These are phyloP conservation scores for Parasitella parasitica DNA, from an alignment of 371 early-diverging fungal genomes.

Conservation along the genomic window DNA sequence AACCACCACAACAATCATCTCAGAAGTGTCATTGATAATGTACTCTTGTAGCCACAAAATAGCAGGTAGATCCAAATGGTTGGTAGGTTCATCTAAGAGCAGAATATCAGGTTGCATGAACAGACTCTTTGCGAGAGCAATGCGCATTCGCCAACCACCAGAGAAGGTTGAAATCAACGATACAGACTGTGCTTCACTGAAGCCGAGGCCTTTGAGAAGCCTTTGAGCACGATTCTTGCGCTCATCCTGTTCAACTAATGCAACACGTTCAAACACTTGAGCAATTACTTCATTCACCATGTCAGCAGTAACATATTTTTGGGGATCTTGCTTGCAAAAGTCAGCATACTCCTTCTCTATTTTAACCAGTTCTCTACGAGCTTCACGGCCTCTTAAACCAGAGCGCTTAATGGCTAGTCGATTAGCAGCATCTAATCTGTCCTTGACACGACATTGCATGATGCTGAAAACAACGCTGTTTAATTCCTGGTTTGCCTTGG, in stretches of 20 bases:
- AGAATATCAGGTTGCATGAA: slow-evolving; percentile 77
- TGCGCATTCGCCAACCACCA: slow-evolving; percentile 92
- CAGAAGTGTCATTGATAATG: slow-evolving; percentile 50
- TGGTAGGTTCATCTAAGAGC: slow-evolving; percentile 89
- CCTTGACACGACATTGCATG: slow-evolving; percentile 32
- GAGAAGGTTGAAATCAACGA: slow-evolving; percentile 59
- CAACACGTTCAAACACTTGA: slow-evolving; percentile 48
- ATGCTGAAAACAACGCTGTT: slow-evolving; percentile 32
- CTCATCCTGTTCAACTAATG: slow-evolving; percentile 49
- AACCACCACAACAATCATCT: slow-evolving; percentile 69
- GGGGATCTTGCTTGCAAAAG: slow-evolving; percentile 34
- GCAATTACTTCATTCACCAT: slow-evolving; percentile 60
- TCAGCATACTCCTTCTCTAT: slow-evolving; percentile 56
- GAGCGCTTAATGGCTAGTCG: slow-evolving; percentile 73
- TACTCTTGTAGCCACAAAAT: slow-evolving; percentile 80
- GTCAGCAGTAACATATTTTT: slow-evolving; percentile 45
- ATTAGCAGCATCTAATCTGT: slow-evolving; percentile 51
- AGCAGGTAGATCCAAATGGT: slow-evolving; percentile 81
- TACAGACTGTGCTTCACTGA: slow-evolving; percentile 42
- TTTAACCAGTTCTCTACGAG: slow-evolving; percentile 57
- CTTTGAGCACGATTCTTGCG: slow-evolving; percentile 60
- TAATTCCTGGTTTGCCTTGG: slow-evolving; percentile 17
- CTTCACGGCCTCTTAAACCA: slow-evolving; percentile 78
- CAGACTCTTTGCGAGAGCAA: slow-evolving; percentile 81
- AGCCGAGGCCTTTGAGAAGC: slow-evolving; percentile 64